Evolutionary conservation across 2,329 filamentous ascomycete genomes (phyloP), one percentile per base, ranked within the genome.

Genomic region (Huntiella omanensis): DNA sequence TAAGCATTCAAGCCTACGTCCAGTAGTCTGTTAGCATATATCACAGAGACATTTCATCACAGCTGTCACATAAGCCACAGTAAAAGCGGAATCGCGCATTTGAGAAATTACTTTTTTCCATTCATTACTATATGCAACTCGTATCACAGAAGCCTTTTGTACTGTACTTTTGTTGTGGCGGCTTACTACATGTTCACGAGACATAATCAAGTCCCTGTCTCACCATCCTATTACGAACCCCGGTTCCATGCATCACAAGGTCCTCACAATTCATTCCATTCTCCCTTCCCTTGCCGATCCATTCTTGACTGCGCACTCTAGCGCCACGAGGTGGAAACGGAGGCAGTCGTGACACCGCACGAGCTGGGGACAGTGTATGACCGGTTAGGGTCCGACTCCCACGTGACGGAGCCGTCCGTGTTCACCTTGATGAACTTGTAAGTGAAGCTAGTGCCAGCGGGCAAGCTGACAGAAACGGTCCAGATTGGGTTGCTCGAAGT

Each of bases 391-490:
- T 74, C 74, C 44, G 63, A 68, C 58, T 79, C 75, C 75, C 74
- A 80, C 0, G 61, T 64, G 4, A 74, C 61, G 0, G 56, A 59
- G 0, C 73, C 71, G 52, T 64, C 61, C 1, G 55, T 56, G n/a
- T 61, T 63, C 37, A 73, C 66, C 52, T 68, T 69, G 52, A 80
- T 65, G 53, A 71, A 81, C 58, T 80, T 78, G 56, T 77, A 80
- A 57, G 71, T 56, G 49, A 80, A 67, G 0, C 56, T 60, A 0
- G 62, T 65, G 1, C 72, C 74, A 0, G 71, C 64, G 0, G 68
- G 62, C 7, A 80, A 55, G 17, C 58, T 65, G 34, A 77, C 54
- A 0, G 65, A 69, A 2, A 56, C 60, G 7, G 60, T 66, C 76
- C 76, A 80, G 7, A 76, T 46, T 0, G 65, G 69, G 49, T 73